Evolutionary conservation across 2,329 filamentous ascomycete genomes (phyloP).

Genomic region (Ophiocordyceps robertsii): DNA sequence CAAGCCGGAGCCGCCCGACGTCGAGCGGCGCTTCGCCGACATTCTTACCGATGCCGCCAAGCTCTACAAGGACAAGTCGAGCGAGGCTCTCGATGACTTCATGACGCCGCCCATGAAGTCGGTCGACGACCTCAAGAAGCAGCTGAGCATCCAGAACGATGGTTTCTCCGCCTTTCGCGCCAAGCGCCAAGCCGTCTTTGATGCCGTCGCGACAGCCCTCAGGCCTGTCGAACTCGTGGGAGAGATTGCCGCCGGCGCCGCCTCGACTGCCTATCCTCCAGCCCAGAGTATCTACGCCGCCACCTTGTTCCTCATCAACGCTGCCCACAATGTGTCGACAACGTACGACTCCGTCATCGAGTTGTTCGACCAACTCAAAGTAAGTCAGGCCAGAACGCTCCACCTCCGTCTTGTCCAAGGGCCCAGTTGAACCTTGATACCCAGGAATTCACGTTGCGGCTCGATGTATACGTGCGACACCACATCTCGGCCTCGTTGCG

Average conservation of each 20-base stretch:
- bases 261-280: constrained; percentile 24
- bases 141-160: constrained; percentile 21
- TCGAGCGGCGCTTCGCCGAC: constrained; percentile 10
- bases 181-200: constrained; percentile 19
- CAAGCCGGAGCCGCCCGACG: background rate
- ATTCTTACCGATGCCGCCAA: constrained; percentile 21
- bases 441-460: constrained; percentile 26
- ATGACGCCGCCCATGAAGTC: constrained; percentile 18
- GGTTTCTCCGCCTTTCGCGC: constrained; percentile 22
- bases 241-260: constrained; percentile 20
- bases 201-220: constrained; percentile 16
- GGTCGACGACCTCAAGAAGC: constrained; percentile 16
- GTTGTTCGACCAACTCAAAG: constrained; percentile 26
- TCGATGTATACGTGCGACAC: constrained; percentile 26
- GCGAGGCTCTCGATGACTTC: constrained; percentile 16
- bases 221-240: constrained; percentile 26
- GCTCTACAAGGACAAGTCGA: constrained; percentile 15
- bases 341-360: constrained; percentile 31
- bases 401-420: background rate
- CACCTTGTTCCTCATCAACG: constrained; percentile 26
- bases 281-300: constrained; percentile 27
- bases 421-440: background rate
- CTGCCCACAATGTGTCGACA: constrained; percentile 29
- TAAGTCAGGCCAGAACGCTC: constrained; percentile 4
- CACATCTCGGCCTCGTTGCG: constrained; percentile 22